Evolutionary conservation across 192 early-diverging fungal species (phyloP), one percentile per base, ranked within the genome.

Genomic region (Umbelopsis sp.): DNA sequence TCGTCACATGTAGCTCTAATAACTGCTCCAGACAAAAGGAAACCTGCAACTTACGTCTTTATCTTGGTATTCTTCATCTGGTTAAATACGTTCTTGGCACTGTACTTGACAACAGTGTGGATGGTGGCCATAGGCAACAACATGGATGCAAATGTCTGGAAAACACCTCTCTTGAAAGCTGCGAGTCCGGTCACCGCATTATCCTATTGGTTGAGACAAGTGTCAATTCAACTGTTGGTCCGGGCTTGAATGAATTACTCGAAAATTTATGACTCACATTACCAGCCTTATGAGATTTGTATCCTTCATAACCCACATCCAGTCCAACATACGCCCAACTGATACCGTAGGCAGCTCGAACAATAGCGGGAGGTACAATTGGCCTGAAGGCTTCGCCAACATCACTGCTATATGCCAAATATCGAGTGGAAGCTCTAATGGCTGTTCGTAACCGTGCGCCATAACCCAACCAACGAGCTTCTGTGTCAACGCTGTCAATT

Each of bases 381-480:
- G 90, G 90, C 15, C 90, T 78, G 67, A 91, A 87, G 1, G 88
- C 88, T 67, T 91, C 90, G 37, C 90, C 90, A 25, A 91, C 82
- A 70, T 91, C 88, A 33, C 84, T 86, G n/a, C 87, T 88, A 74
- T 89, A 91, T 22, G 90, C 90, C 18, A 85, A 71, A 44, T 85
- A 85, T 25, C 85, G 84, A 16, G 80, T 73, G 1, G 82, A 80
- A 21, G 84, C 79, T 27, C 69, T 30, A 33, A 85, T 66, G 44
- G 81, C 75, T 7, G 72, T 79, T 49, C 74, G 76, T 35, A 85
- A 75, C 52, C 85, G 84, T 53, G 74, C 81, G 48, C 75, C 77
- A 53, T 87, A 87, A 6, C 80, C 85, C 33, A 87, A 70, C 53
- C 85, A 87, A 71, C 85, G 82, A 22, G 82, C 84, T 12, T 71